Evolutionary conservation across 345 rosid genomes (phyloP), one percentile per base, ranked within the genome.

Genomic region (Durio zibethinus): DNA sequence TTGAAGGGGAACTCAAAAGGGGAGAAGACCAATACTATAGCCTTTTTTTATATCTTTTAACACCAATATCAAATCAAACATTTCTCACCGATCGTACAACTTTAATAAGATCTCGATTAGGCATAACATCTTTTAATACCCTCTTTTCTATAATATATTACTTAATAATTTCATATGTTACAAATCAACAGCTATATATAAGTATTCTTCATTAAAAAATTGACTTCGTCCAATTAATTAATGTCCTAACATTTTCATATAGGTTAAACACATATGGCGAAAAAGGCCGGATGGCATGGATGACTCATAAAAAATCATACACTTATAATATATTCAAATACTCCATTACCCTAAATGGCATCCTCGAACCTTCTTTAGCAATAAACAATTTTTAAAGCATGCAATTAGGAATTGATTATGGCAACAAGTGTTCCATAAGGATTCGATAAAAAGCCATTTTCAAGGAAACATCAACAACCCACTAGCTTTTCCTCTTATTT

Each of bases 331-430:
- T 82, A 79, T 76, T 83, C 47, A 48, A 83, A 78, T 75, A 25
- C 82, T 77, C 73, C 86, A 82, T 82, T 83, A 79, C 84, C 84
- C 40, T 72, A 84, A 74, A 70, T 85, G 80, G 90, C 73, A 85
- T 79, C 80, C 92, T 77, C 86, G 88, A 87, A 87, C 74, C 83
- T 85, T 90, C 89, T 67, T 76, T 67, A 59, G 38, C 65, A 76
- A 79, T 79, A 82, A 82, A 81, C 60, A 63, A 85, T 73, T 56
- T 29, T 40, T 42, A 56, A 81, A 74, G 84, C 80, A 68, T 83
- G 84, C 62, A 76, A 52, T 75, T 81, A 76, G 60, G 84, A 74
- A 47, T 76, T 45, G 42, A 62, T 68, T 76, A 78, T 42, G 10
- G 18, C 82, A 70, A 85, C 92, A 89, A 47, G 72, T 84, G 92